These are phyloP conservation scores for Ustilago lituana DNA, from an alignment of 1,284 basidiomycete genomes.

Conservation along the genomic window DNA sequence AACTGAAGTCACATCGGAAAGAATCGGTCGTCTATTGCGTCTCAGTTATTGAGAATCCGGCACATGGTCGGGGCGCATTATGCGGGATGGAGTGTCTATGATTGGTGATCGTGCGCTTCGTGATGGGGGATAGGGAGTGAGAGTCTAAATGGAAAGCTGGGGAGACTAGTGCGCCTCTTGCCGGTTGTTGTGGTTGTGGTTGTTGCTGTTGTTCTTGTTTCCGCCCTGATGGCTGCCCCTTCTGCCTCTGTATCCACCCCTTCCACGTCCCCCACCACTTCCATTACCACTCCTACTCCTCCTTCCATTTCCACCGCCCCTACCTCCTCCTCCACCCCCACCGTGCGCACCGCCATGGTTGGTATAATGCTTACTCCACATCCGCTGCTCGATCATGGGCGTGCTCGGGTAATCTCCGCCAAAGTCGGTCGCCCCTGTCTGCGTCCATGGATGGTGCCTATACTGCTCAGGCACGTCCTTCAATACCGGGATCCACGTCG, in stretches of 20 bases:
- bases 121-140: no score
- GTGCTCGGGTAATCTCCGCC: slow-evolving; percentile 34
- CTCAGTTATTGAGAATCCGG: no score
- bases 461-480: slow-evolving; percentile 7
- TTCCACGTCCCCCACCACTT: slow-evolving; percentile 70
- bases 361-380: slow-evolving; percentile 55
- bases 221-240: no score
- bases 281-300: slow-evolving; percentile 67
- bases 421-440: background rate
- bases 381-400: slow-evolving; percentile 54
- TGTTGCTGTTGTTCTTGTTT: no score
- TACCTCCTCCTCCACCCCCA: slow-evolving; percentile 13
- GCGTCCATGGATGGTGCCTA: slow-evolving; percentile 56
- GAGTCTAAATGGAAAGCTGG: no score
- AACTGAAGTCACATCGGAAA: no score
- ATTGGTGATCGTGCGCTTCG: no score
- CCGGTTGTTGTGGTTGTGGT: slow-evolving; percentile 1
- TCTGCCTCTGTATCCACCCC: slow-evolving; percentile 24
- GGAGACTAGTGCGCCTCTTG: no score
- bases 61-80: no score
- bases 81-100: no score
- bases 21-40: no score
- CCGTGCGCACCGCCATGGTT: slow-evolving; percentile 25
- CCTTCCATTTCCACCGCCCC: slow-evolving; percentile 18
- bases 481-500: slow-evolving; percentile 50